Evolutionary conservation across 257 asterid genomes (phyloP), one percentile per base, ranked within the genome.

Genomic region (Galeopsis tetrahit): DNA sequence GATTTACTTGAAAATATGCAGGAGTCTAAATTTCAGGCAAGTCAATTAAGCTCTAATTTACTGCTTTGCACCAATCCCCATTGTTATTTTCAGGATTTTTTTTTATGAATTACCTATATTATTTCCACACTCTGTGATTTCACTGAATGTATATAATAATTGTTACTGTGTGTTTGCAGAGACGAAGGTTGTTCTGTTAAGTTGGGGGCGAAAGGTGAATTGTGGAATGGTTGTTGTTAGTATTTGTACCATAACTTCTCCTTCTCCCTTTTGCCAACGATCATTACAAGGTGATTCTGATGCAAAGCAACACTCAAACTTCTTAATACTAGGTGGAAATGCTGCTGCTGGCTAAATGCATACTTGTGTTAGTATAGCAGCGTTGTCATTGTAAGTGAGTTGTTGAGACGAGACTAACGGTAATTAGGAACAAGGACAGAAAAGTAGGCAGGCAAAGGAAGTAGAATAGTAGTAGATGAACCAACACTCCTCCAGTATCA

Each of bases 1-100:
- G 86, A 87, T 78, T 74, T 86, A 66, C 80, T 93, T 81, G 98
- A 93, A 81, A 91, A 77, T 66, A 66, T 88, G 77, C 79, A 72
- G 63, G 87, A 89, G 64, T 75, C 96, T 58, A 72, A 74, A 77
- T 76, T 84, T 68, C 84, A 81, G 77, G 88, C 36, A 74, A 70
- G 79, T 76, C 62, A 15, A 63, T 31, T 38, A 10, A 8, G 28
- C 17, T 21, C 28, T 21, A 43, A 14, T 62, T 49, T 60, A 10
- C 34, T 15, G 51, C 49, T 35, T 51, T 21, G 13, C 56, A 36
- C 49, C 61, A 43, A 34, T 3, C 14, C 10, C 13, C 71, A 71
- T 60, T 5, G 34, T 57, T 6, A 13, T 53, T 69, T 15, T 55
- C 43, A 21, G 7, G 56, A 69, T 6, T 21, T 34, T 7, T 7